Conservation (phyloP, 2,329 filamentous ascomycete genomes). For the Leptographium radiaticola region DNA sequence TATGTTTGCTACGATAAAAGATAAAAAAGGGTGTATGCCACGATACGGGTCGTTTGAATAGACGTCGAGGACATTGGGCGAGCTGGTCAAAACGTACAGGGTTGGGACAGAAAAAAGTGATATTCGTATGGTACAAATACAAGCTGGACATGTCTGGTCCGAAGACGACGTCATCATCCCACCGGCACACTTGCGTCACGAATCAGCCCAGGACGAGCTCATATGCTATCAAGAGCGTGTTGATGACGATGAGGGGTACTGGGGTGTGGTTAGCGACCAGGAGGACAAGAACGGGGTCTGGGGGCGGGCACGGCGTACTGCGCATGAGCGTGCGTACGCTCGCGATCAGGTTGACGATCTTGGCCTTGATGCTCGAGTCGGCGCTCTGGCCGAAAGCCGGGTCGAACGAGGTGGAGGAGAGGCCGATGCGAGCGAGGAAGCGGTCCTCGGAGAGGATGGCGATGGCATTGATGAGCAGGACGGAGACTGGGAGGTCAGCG, state of each 20-base stretch:
- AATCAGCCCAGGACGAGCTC: constrained; percentile 59
- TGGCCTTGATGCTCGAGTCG: constrained; percentile 70
- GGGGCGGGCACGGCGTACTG: constrained; percentile 45
- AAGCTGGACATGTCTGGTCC: too few species aligned
- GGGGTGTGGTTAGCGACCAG: constrained; percentile 2
- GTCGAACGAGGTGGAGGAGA: constrained; percentile 57
- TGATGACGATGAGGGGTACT: constrained; percentile 80
- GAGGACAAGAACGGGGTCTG: neutral
- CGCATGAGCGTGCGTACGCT: constrained; percentile 87
- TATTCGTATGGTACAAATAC: too few species aligned
- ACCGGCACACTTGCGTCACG: neutral
- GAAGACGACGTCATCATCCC: too few species aligned
- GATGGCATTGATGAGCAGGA: constrained; percentile 88
- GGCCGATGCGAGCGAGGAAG: constrained; percentile 81
- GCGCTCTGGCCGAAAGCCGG: constrained; percentile 63
- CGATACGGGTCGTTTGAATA: too few species aligned
- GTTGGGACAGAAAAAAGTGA: too few species aligned
- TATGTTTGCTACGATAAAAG: too few species aligned
- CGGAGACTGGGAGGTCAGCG: constrained; percentile 40
- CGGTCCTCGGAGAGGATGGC: constrained; percentile 90
- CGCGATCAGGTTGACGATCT: constrained; percentile 78
- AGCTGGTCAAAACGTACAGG: too few species aligned
- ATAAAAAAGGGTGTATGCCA: too few species aligned
- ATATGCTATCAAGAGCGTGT: constrained; percentile 72
- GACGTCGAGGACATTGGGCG: too few species aligned